Evolutionary conservation across 106 monocot species (phyloP).

Genomic region (Dendrobium nobile): DNA sequence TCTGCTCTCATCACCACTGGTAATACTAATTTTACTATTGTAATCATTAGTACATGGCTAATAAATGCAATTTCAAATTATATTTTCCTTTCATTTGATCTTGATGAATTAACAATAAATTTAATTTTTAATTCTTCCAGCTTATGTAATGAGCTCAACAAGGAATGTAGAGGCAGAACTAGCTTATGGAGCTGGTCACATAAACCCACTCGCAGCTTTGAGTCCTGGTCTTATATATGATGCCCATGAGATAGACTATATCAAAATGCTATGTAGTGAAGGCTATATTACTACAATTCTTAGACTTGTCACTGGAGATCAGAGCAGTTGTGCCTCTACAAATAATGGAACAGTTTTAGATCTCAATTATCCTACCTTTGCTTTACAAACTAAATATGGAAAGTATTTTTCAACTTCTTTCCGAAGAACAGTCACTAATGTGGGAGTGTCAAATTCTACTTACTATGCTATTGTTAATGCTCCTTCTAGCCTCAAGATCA

Average conservation of each 20-base stretch:
- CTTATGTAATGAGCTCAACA: conserved; percentile 8
- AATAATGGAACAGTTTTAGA: conserved; percentile 10
- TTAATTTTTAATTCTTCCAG: conserved; percentile 4
- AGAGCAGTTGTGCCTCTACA: conserved; percentile 7
- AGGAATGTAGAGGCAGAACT: conserved; percentile 13
- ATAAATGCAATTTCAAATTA: no score
- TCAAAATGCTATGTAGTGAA: conserved; percentile 15
- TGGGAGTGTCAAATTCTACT: conserved; percentile 4
- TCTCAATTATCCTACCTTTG: conserved; percentile 22
- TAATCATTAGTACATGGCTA: no score
- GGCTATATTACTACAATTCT: conserved; percentile 11
- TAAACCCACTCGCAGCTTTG: conserved; percentile 14
- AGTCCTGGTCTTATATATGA: conserved; percentile 21
- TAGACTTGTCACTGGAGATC: conserved; percentile 15
- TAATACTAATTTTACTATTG: not conserved
- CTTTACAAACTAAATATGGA: not conserved
- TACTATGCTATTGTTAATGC: conserved; percentile 6
- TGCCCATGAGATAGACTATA: conserved; percentile 13
- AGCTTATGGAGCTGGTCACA: conserved; percentile 19
- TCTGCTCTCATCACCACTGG: conserved; percentile 42
- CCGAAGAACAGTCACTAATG: conserved; percentile 24
- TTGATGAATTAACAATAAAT: no score
- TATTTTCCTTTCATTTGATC: no score
- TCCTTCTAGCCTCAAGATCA: not conserved
- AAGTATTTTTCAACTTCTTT: conserved; percentile 1